Conservation (phyloP, 2,329 filamentous ascomycete genomes). For the Tolypocladium pustulatum region DNA sequence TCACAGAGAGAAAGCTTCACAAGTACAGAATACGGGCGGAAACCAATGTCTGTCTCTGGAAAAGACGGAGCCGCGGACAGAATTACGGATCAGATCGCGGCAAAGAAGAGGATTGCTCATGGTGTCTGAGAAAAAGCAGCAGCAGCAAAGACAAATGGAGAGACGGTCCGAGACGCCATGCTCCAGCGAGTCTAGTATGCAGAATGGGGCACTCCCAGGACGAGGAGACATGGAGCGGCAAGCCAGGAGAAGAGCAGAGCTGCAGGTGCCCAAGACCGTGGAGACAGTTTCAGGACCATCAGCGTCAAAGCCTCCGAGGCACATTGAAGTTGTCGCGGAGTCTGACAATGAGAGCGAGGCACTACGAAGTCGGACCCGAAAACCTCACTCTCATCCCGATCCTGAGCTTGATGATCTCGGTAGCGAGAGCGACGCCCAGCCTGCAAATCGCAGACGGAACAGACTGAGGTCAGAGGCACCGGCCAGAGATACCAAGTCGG, state of each 20-base stretch:
- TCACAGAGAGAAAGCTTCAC: neutral
- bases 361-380: neutral
- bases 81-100: constrained; percentile 35
- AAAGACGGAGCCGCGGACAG: constrained; percentile 24
- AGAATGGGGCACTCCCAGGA: neutral
- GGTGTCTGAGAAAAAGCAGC: constrained; percentile 24
- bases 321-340: neutral
- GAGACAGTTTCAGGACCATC: neutral
- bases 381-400: neutral
- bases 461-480: neutral
- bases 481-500: neutral
- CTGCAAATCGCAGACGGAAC: neutral
- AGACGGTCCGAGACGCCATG: neutral
- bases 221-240: neutral
- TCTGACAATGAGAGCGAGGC: neutral
- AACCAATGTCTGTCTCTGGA: neutral
- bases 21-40: neutral
- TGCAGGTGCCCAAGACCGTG: neutral
- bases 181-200: neutral
- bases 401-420: neutral
- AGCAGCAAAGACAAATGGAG: neutral
- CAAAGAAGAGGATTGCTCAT: constrained; percentile 38
- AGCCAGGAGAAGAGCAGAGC: neutral
- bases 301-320: neutral
- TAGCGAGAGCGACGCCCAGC: constrained; percentile 1